Evolutionary conservation across 23 red algal genomes (phyloP).

Genomic region (Gracilariopsis chorda): DNA sequence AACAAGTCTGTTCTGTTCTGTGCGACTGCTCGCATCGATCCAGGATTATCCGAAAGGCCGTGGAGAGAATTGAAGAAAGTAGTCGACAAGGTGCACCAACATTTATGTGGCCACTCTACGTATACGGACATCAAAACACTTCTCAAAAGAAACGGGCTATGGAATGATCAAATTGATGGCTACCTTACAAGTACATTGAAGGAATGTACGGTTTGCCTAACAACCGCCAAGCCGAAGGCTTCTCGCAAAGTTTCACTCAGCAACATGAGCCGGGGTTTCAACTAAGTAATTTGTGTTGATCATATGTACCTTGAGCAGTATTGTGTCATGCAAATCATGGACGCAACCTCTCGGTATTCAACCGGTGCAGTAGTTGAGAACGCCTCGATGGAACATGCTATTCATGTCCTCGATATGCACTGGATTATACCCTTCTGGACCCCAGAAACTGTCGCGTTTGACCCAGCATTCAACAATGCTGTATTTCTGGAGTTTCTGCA

Average conservation of each 20-base stretch:
- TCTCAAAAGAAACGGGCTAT: conserved; percentile 27
- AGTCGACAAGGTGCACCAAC: conserved; percentile 10
- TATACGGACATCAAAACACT: conserved; percentile 18
- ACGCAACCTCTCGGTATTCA: neutral
- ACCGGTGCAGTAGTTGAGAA: neutral
- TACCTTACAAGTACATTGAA: neutral
- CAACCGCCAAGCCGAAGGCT: neutral
- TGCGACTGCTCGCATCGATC: neutral
- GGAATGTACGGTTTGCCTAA: neutral
- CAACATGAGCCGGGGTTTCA: neutral
- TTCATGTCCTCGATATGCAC: neutral
- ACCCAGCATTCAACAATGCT: conserved; percentile 6
- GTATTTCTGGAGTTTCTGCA: neutral
- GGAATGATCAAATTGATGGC: neutral
- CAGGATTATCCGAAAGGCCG: neutral
- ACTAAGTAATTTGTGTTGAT: conserved; percentile 1
- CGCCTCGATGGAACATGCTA: neutral
- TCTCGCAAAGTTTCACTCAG: conserved; percentile 32
- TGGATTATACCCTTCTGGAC: conserved; percentile 19
- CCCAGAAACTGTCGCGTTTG: neutral
- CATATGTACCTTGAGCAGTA: conserved; percentile 9
- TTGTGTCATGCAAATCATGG: conserved; percentile 3
- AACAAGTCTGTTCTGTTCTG: neutral
- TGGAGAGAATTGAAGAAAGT: conserved; percentile 28
- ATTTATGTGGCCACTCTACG: neutral